Evolutionary conservation across 495 filamentous ascomycete genomes (phyloP).

Genomic region (Xanthoparmelia taractica): DNA sequence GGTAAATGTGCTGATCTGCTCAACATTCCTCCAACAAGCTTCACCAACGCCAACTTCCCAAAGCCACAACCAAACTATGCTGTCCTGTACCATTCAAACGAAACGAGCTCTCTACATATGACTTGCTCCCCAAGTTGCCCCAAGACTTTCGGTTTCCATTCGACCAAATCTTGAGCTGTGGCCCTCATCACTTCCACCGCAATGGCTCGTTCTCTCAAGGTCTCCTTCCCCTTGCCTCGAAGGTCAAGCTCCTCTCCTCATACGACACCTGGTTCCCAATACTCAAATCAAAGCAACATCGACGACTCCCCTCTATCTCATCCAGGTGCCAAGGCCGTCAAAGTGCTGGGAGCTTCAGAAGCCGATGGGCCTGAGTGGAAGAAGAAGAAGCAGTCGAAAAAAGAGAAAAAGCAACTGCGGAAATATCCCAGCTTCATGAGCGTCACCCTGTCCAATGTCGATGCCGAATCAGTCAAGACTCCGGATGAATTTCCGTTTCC

Average conservation of each 20-base stretch:
- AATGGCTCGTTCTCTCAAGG: constrained; percentile 26
- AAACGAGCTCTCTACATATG: not conserved
- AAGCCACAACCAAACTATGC: constrained; percentile 1
- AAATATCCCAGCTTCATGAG: constrained; percentile 27
- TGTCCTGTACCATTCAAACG: not conserved
- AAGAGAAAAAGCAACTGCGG: constrained; percentile 15
- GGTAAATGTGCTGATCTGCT: not conserved
- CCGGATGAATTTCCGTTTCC: constrained; percentile 21
- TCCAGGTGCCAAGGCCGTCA: constrained; percentile 25
- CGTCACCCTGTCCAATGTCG: constrained; percentile 24
- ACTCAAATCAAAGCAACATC: constrained; percentile 13
- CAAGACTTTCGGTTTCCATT: not conserved
- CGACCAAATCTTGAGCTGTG: not conserved
- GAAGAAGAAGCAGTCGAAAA: constrained; percentile 20
- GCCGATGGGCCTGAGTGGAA: constrained; percentile 6
- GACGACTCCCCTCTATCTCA: constrained; percentile 22
- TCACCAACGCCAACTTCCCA: not conserved
- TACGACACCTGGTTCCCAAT: constrained; percentile 18
- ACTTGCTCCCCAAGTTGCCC: not conserved
- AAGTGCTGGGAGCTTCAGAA: constrained; percentile 20
- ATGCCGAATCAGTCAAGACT: constrained; percentile 12
- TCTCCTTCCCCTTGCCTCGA: constrained; percentile 25
- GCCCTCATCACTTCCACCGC: not conserved
- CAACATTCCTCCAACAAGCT: constrained; percentile 6
- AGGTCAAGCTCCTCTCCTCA: constrained; percentile 20